A percentile compares a stretch with the other conserved stretches of the same genome.
phyloP scores from a whole-genome alignment of 1,284 basidiomycete species.

The Sporisorium reilianum region DNA sequence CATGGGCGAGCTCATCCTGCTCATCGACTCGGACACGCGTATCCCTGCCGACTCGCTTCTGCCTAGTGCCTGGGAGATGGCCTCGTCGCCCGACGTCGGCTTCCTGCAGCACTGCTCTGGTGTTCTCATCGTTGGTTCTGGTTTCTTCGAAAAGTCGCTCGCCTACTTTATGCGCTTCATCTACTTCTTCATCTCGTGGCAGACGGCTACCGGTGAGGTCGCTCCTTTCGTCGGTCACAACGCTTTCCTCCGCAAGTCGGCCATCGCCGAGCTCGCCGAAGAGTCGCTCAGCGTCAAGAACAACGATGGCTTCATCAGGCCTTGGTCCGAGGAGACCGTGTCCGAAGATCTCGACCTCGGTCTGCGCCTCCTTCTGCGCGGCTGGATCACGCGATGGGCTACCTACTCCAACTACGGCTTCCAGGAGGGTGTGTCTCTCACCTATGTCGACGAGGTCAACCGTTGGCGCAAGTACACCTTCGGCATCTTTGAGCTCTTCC shows the following conservation, averaged over 20 bases:
- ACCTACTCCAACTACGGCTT: constrained; percentile 84
- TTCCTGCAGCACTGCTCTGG: constrained; percentile 85
- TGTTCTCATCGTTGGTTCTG: constrained; percentile 85
- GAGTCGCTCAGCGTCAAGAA: constrained; percentile 77
- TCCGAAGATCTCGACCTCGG: constrained; percentile 86
- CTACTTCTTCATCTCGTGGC: constrained; percentile 69
- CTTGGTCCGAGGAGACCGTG: constrained; percentile 83
- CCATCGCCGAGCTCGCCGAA: constrained; percentile 79
- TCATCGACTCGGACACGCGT: constrained; percentile 80
- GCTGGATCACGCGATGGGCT: constrained; percentile 85
- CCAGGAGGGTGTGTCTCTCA: constrained; percentile 85
- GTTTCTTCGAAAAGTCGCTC: constrained; percentile 88
- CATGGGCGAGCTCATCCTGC: constrained; percentile 58
- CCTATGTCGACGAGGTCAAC: constrained; percentile 80
- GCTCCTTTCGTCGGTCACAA: constrained; percentile 89
- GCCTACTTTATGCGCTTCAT: constrained; percentile 75
- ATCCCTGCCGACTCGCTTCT: constrained; percentile 87
- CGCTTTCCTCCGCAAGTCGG: constrained; percentile 71
- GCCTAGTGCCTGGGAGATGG: constrained; percentile 83
- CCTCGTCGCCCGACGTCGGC: constrained; percentile 80
- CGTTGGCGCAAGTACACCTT: constrained; percentile 89
- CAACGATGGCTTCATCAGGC: constrained; percentile 75
- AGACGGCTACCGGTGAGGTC: constrained; percentile 68
- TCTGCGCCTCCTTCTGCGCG: constrained; percentile 69
- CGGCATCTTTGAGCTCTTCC: constrained; percentile 72